These are phyloP conservation scores for Microcyclosporella mali DNA, from an alignment of 2,329 filamentous ascomycete species.

Conservation along the genomic window DNA sequence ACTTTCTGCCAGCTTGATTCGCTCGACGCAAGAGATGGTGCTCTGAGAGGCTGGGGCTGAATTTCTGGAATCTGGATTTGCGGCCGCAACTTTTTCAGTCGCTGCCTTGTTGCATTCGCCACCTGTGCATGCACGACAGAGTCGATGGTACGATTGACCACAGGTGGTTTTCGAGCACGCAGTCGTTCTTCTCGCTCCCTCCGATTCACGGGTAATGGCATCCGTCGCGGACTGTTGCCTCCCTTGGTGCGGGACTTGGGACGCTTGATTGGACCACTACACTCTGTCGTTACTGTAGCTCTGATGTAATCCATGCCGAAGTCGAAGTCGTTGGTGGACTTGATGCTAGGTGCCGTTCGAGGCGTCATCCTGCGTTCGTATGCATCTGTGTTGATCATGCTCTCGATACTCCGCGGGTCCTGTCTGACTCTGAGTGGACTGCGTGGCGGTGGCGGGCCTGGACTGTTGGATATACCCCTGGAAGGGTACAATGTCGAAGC, in stretches of 20 bases:
- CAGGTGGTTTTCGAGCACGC: conserved; percentile 26
- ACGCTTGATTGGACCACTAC: conserved; percentile 29
- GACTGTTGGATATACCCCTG: conserved; percentile 26
- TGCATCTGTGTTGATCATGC: conserved; percentile 17
- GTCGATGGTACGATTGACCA: conserved; percentile 21
- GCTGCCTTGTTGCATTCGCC: conserved; percentile 16
- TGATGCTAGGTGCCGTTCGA: conserved; percentile 26
- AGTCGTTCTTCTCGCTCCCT: conserved; percentile 30
- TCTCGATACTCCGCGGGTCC: conserved; percentile 25
- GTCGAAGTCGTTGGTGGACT: conserved; percentile 23
- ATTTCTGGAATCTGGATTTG: conserved; percentile 28
- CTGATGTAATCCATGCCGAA: conserved; percentile 21
- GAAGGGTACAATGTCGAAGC: conserved; percentile 22
- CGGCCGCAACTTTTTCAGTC: conserved; percentile 27
- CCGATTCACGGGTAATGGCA: conserved; percentile 16
- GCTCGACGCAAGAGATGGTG: conserved; percentile 25
- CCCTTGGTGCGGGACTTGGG: conserved; percentile 24
- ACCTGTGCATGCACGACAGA: conserved; percentile 20
- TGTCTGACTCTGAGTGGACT: conserved; percentile 27
- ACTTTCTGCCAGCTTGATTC: conserved; percentile 26
- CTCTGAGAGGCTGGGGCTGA: conserved; percentile 20
- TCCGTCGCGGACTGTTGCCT: conserved; percentile 9
- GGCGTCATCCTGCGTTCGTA: conserved; percentile 20
- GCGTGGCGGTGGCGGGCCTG: conserved; percentile 31
- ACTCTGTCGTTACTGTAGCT: conserved; percentile 29